These are phyloP conservation scores for Elongisporangium anandrum DNA, from an alignment of 352 stramenopile genomes.

Conservation along the genomic window DNA sequence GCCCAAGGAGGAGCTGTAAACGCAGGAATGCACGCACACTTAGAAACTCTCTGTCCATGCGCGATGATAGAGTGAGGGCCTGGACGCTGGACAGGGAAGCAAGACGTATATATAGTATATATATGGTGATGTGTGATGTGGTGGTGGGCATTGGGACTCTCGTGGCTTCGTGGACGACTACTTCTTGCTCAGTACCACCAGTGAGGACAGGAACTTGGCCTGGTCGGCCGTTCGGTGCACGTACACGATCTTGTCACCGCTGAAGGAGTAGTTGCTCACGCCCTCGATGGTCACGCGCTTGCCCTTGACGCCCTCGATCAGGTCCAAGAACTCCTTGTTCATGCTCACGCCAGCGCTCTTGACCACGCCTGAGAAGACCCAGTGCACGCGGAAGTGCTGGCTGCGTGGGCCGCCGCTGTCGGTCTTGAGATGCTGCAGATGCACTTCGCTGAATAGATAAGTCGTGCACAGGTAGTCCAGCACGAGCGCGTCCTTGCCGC, in stretches of 20 bases:
- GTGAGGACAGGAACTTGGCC: constrained; percentile 80
- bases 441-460: constrained; percentile 73
- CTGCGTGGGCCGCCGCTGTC: constrained; percentile 77
- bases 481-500: constrained; percentile 77
- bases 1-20: constrained; percentile 46
- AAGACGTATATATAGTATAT: constrained; percentile 20
- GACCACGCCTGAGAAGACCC: constrained; percentile 68
- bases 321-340: constrained; percentile 86
- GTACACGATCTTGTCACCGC: constrained; percentile 86
- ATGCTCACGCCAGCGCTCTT: constrained; percentile 79
- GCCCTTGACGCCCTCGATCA: constrained; percentile 81
- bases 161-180: constrained; percentile 22
- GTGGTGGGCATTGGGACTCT: neutral
- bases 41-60: constrained; percentile 1
- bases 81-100: neutral
- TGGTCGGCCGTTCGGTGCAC: constrained; percentile 86
- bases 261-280: constrained; percentile 87
- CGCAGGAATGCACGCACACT: neutral
- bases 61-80: neutral
- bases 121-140: constrained; percentile 8
- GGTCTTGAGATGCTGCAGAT: constrained; percentile 75
- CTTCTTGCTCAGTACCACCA: constrained; percentile 75
- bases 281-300: constrained; percentile 77
- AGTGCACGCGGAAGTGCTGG: constrained; percentile 86
- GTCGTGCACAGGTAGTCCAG: constrained; percentile 87